Percentiles rank a stretch among this genome's conserved stretches.
Conservation (phyloP, 768 basidiomycete species). For the Suillus luteus region DNA sequence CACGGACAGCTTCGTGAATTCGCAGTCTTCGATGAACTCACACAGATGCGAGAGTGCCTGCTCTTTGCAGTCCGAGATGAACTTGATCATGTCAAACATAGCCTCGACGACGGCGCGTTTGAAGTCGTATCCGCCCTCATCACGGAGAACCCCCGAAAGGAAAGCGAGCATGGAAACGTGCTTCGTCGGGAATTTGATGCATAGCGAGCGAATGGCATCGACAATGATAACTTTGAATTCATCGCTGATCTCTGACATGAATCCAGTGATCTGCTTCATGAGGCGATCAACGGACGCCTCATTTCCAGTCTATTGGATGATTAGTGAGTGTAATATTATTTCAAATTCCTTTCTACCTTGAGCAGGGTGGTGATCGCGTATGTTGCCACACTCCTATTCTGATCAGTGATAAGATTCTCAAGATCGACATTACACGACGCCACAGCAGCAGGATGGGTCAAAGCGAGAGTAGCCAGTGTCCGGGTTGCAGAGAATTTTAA, state of each 20-base stretch:
- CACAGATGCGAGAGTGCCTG: conserved; percentile 97
- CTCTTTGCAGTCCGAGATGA: conserved; percentile 93
- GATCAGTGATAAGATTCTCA: conserved; percentile 93
- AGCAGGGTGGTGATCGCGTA: conserved; percentile 98
- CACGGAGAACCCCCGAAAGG: conserved; percentile 93
- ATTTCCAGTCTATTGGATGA: conserved; percentile 79
- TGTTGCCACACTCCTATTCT: conserved; percentile 94
- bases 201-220: conserved; percentile 95
- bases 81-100: conserved; percentile 99
- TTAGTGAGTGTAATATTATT: conserved; percentile 8
- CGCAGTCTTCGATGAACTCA: conserved; percentile 99
- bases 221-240: conserved; percentile 99
- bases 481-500: conserved; percentile 98
- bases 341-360: conserved; percentile 55
- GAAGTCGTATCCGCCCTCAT: conserved; percentile 99
- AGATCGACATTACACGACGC: conserved; percentile 94
- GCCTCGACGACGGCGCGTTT: conserved; percentile 99
- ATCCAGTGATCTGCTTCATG: conserved; percentile 98
- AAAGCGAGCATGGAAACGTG: conserved; percentile 97
- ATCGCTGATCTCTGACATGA: conserved; percentile 99
- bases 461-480: conserved; percentile 86
- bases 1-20: conserved; percentile 98
- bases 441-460: conserved; percentile 84
- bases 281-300: conserved; percentile 98
- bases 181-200: conserved; percentile 98